phyloP scores from a whole-genome alignment of 148 eudicot genomes.

The Vaccinium myrtillus region DNA sequence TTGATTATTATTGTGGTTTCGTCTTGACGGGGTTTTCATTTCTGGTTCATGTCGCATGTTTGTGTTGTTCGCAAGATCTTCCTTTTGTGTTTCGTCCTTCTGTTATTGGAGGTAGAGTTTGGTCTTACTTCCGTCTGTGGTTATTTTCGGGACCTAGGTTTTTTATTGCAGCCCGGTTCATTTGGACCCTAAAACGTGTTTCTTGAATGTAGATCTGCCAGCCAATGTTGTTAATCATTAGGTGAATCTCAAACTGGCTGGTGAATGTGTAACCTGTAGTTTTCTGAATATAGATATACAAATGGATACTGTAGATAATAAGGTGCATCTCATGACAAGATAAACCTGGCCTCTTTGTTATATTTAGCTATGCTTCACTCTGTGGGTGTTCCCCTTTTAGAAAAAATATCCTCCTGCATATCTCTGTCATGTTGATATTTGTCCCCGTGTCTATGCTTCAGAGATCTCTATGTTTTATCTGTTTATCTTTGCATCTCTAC shows the following conservation, averaged over 20 bases:
- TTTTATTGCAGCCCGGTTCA: too few species aligned
- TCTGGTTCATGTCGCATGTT: too few species aligned
- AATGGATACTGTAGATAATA: slow-evolving; percentile 58
- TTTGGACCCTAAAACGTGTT: slow-evolving; percentile 53
- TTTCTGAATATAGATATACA: slow-evolving; percentile 83
- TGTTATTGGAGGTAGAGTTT: too few species aligned
- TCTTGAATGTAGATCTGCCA: slow-evolving; percentile 83
- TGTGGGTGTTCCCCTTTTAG: background rate
- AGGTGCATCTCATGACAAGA: slow-evolving; percentile 40
- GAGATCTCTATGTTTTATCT: background rate
- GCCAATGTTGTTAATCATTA: slow-evolving; percentile 69
- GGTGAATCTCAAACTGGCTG: slow-evolving; percentile 38
- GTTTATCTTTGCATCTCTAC: background rate
- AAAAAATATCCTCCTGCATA: background rate
- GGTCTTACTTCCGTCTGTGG: too few species aligned
- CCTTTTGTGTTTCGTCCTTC: too few species aligned
- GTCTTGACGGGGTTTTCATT: too few species aligned
- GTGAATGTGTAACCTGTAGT: slow-evolving; percentile 38
- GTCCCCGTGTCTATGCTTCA: background rate
- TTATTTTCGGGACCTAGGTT: too few species aligned
- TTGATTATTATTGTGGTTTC: too few species aligned
- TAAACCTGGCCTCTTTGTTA: background rate
- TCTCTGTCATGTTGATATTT: background rate
- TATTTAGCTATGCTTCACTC: background rate
- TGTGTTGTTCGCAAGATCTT: too few species aligned